Base-by-base conservation (phyloP, 208 protist species). In the Leishmania amazonensis region DNA sequence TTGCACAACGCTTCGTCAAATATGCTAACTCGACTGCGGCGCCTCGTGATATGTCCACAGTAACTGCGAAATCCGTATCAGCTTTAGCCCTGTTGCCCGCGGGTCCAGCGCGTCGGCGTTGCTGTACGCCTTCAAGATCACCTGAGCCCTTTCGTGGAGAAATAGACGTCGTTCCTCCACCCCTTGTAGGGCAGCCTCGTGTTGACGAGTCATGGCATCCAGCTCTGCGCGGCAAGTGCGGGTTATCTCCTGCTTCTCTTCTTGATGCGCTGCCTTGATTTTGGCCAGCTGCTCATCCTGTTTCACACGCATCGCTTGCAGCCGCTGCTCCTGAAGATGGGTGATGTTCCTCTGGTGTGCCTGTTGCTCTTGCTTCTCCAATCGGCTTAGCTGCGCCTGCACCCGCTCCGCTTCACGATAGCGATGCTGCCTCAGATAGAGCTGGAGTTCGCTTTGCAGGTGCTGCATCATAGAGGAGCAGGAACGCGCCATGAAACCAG, bases 381-480 rank as follows among this genome's bases (percentile, higher is more conserved):
- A 57, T 28, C 74, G 73, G 35, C 49, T 35, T 35, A 94, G 78
- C 68, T 89, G 75, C 19, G 40, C 81, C 65, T 85, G 78, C 58
- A 85, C 70, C 0, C 60, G 77, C 76, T 90, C 87, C 31, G 87
- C 88, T 2, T 94, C 85, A 31, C 81, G 67, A 80, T 91, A 92
- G 79, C 85, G 80, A 35, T 80, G 83, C 82, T 93, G 85, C 8
- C 78, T 77, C 8, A 92, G 70, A 53, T 72, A 81, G 13, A 77
- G 62, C 73, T 87, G 85, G 19, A 92, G 73, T 31, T 85, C 60
- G 31, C 75, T 68, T 42, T 82, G 85, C 54, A 91, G 65, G 54
- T 76, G 82, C 65, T 81, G 78, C 40, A 79, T 64, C 54, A 82
- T 78, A 35, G 70, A 75, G 2, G 82, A 82, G 65, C 78, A 76